These are phyloP conservation scores for Leucaena leucocephala DNA, from an alignment of 306 rosid species.

Conservation along the genomic window DNA sequence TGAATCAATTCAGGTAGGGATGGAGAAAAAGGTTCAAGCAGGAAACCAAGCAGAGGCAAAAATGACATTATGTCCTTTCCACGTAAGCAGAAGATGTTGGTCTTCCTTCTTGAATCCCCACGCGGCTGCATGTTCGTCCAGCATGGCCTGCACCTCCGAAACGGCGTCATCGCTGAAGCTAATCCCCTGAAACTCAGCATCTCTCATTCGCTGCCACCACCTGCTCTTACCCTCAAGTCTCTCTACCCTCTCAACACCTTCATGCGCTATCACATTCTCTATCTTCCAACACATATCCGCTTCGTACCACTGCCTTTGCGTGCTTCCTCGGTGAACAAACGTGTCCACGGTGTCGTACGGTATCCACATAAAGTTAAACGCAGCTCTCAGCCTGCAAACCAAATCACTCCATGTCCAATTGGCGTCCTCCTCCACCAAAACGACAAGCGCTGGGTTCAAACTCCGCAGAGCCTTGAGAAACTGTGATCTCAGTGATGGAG, in stretches of 20 bases:
- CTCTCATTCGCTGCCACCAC: constrained; percentile 81
- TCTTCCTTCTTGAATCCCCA: constrained; percentile 96
- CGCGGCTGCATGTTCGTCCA: constrained; percentile 92
- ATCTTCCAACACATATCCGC: constrained; percentile 82
- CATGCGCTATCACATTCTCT: constrained; percentile 82
- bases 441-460: constrained; percentile 71
- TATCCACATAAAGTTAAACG: constrained; percentile 89
- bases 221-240: constrained; percentile 56
- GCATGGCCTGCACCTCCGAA: constrained; percentile 76
- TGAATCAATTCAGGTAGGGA: background rate
- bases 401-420: constrained; percentile 71
- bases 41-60: constrained; percentile 90
- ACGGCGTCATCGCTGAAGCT: constrained; percentile 65
- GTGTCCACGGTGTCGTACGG: constrained; percentile 82
- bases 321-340: constrained; percentile 69
- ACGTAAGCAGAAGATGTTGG: constrained; percentile 73
- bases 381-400: constrained; percentile 69
- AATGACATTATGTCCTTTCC: constrained; percentile 95
- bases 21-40: constrained; percentile 20
- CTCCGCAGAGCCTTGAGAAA: constrained; percentile 61
- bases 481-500: constrained; percentile 53
- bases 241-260: constrained; percentile 80
- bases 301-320: constrained; percentile 90
- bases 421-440: constrained; percentile 83
- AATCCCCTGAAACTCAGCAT: constrained; percentile 58